Conservation (phyloP, 2,329 filamentous ascomycete species). For the Paecilomyces fulvus region DNA sequence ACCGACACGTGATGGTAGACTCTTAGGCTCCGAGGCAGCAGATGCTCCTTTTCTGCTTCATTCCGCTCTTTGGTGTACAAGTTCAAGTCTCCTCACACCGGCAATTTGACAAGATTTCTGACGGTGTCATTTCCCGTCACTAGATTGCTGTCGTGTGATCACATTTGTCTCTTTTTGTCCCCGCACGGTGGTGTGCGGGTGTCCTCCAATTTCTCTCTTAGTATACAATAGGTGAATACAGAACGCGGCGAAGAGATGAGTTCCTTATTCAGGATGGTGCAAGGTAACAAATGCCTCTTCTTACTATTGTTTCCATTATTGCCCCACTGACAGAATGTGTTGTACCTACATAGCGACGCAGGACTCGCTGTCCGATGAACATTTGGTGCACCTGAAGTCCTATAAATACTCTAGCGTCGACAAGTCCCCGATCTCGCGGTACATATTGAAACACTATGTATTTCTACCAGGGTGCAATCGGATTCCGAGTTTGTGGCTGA, state of each 20-base stretch:
- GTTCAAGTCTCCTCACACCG: not conserved
- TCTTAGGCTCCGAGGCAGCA: not conserved
- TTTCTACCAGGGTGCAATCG: constrained; percentile 22
- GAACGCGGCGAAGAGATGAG: constrained; percentile 15
- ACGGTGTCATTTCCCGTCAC: not conserved
- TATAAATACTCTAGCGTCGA: constrained; percentile 99
- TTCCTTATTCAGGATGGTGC: constrained; percentile 24
- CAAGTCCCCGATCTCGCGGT: constrained; percentile 86
- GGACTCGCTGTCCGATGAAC: constrained; percentile 73
- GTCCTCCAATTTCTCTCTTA: not conserved
- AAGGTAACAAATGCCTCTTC: constrained; percentile 19
- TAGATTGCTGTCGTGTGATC: not conserved
- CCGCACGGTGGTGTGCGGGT: not conserved
- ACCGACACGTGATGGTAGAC: not conserved
- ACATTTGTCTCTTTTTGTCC: not conserved
- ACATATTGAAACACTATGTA: constrained; percentile 94
- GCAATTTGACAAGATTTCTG: not conserved
- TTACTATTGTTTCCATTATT: not conserved
- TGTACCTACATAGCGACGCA: constrained; percentile 24
- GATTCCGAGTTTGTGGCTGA: constrained; percentile 3
- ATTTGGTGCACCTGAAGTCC: constrained; percentile 78
- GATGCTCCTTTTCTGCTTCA: not conserved
- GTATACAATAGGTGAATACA: not conserved
- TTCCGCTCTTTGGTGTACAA: not conserved
- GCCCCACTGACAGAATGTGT: constrained; percentile 2